These are phyloP conservation scores for Flaveria sonorensis DNA, from an alignment of 129 eudicot species.

Conservation along the genomic window DNA sequence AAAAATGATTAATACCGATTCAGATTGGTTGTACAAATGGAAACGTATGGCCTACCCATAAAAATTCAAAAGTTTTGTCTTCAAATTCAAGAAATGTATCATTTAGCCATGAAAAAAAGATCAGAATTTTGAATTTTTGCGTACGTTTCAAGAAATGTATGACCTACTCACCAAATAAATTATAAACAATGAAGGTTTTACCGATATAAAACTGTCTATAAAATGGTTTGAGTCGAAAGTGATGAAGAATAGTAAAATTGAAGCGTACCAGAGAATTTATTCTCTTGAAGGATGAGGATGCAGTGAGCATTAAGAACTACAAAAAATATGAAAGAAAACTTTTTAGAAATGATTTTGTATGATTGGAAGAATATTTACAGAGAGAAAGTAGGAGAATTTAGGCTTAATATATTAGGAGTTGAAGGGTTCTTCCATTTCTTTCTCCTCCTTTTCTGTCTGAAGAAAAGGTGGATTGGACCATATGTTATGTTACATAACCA, in stretches of 20 bases:
- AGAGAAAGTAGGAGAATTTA: constrained; percentile 21
- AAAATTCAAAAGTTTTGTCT: background rate
- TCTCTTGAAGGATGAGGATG: constrained; percentile 40
- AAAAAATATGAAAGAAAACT: background rate
- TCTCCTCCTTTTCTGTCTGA: constrained; percentile 28
- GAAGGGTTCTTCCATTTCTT: constrained; percentile 28
- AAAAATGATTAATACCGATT: background rate
- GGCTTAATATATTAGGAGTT: background rate
- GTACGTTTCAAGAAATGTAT: background rate
- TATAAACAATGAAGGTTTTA: background rate
- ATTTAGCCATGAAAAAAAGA: background rate
- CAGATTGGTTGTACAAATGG: background rate
- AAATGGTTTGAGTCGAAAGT: background rate
- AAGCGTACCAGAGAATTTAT: constrained; percentile 42
- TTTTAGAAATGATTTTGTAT: constrained; percentile 2
- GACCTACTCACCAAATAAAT: background rate
- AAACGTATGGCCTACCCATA: background rate
- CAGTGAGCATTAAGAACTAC: constrained; percentile 43
- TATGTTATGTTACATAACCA: constrained; percentile 1
- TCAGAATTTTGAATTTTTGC: background rate
- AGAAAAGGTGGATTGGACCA: constrained; percentile 31
- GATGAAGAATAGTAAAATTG: background rate
- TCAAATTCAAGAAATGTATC: constrained; percentile 19
- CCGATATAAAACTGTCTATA: too few relatives aligned
- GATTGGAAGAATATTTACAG: constrained; percentile 21